Conservation (phyloP, 1,139 yeast species). For the Saccharomycopsis hybrid region DNA sequence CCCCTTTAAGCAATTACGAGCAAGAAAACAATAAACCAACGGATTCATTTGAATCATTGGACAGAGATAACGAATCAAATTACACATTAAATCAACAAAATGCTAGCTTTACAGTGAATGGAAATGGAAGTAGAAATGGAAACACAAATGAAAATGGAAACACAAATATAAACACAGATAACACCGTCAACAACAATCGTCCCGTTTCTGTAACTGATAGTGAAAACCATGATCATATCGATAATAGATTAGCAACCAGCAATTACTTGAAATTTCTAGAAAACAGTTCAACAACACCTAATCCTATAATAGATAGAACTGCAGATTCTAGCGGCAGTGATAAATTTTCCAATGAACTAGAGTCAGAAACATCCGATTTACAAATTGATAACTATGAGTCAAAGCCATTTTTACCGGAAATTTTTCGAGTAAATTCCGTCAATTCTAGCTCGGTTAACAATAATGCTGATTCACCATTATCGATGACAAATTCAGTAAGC, state of each 20-base stretch:
- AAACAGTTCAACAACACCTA: conserved; percentile 10
- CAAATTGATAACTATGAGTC: conserved; percentile 19
- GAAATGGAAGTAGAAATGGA: neutral
- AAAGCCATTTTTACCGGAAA: conserved; percentile 19
- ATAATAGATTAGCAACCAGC: neutral
- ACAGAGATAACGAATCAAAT: conserved; percentile 7
- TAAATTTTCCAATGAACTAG: conserved; percentile 14
- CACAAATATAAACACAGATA: neutral
- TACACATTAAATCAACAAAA: conserved; percentile 6
- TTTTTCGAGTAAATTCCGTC: conserved; percentile 5
- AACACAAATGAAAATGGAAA: neutral
- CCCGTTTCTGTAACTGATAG: neutral
- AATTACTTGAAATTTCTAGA: conserved; percentile 10
- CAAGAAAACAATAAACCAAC: neutral
- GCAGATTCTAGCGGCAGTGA: conserved; percentile 14
- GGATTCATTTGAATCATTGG: neutral
- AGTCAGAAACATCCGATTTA: conserved; percentile 17
- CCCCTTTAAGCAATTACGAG: conserved; percentile 9
- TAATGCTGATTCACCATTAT: conserved; percentile 11
- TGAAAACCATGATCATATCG: conserved; percentile 1
- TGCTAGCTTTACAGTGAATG: neutral
- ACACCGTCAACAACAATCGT: neutral
- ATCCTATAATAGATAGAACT: conserved; percentile 3
- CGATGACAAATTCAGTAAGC: conserved; percentile 12
- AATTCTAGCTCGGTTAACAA: conserved; percentile 1